Base-by-base conservation (phyloP, 257 asterid species). In the Leptodermis oblonga region DNA sequence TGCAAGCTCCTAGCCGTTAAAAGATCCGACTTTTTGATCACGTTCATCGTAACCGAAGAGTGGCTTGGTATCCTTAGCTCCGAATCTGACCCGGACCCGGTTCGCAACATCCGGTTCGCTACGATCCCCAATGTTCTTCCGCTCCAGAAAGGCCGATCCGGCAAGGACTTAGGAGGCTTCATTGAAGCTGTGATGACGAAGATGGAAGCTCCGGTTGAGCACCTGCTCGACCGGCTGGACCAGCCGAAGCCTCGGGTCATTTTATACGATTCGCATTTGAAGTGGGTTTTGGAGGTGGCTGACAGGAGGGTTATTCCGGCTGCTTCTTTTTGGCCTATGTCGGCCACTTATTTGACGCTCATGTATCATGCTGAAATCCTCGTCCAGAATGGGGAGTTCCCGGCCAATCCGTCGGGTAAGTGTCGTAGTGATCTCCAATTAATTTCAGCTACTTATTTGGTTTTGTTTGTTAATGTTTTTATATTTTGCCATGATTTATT, bases 81-180 rank as follows among this genome's bases (percentile, higher is more conserved):
- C 49, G 83, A 67, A 7, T 39, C 69, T 1, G 48, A 68, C 51
- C 51, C n/a, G n/a, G n/a, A 82, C 82, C 86, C 28, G 74, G 68
- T 11, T 6, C 80, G 46, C 17, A 65, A 77, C 43, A 15, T 81
- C 62, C 73, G 78, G 7, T 85, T 83, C 12, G 72, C 51, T 13
- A 79, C 90, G 0, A 73, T 87, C 3, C 90, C 88, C 0, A 87
- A 87, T 72, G 87, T 85, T n/a, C 33, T 89, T 18, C 96, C 88
- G 33, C 78, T 88, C 10, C 90, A 85, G 77, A 71, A 17, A 1
- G 82, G n/a, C 5, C 85, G 90, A n/a, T n/a, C n/a, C 10, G 86
- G 81, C 28, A 74, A 79, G 0, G 88, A 83, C 63, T 8, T 65
- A 5, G 0, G 0, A 0, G 84, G 51, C n/a, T 85, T 82, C 74